A percentile compares a stretch with the other conserved stretches of the same genome.
These are phyloP conservation scores for Serendipita sp. DNA, from an alignment of 1,284 basidiomycete species.

Conservation along the genomic window DNA sequence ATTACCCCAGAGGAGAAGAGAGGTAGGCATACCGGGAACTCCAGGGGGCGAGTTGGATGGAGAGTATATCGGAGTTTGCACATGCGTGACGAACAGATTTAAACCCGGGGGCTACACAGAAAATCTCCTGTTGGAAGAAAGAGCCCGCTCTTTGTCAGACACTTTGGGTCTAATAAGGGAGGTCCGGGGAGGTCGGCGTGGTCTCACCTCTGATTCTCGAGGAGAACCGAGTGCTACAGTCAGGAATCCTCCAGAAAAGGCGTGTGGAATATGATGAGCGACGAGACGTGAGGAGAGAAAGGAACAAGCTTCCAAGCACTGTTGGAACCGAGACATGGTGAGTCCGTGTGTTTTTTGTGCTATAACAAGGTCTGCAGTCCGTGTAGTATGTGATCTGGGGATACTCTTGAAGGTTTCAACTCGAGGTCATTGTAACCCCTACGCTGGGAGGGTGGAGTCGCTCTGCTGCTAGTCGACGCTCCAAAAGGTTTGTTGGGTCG, in stretches of 20 bases:
- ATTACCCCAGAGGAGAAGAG: neutral
- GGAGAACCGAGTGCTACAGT: constrained; percentile 40
- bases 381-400: neutral
- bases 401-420: neutral
- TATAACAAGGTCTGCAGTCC: no score
- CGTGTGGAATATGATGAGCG: constrained; percentile 41
- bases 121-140: constrained; percentile 32
- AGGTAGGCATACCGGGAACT: constrained; percentile 30
- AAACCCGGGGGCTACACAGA: constrained; percentile 44
- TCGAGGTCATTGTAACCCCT: no score
- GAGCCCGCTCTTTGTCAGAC: neutral
- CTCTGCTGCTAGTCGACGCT: no score
- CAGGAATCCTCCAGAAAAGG: constrained; percentile 51
- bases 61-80: constrained; percentile 22
- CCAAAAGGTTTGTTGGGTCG: no score
- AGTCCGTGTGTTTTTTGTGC: constrained; percentile 8
- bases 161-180: neutral
- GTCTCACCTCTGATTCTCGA: constrained; percentile 39
- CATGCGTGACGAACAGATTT: constrained; percentile 40
- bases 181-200: neutral
- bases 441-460: no score
- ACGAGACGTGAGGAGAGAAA: constrained; percentile 42
- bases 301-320: constrained; percentile 47
- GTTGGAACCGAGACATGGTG: constrained; percentile 46
- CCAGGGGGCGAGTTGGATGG: constrained; percentile 34